Percentiles rank a stretch among this genome's conserved stretches.
Evolutionary conservation across 345 rosid genomes (phyloP).

Genomic region (Salix purpurea): DNA sequence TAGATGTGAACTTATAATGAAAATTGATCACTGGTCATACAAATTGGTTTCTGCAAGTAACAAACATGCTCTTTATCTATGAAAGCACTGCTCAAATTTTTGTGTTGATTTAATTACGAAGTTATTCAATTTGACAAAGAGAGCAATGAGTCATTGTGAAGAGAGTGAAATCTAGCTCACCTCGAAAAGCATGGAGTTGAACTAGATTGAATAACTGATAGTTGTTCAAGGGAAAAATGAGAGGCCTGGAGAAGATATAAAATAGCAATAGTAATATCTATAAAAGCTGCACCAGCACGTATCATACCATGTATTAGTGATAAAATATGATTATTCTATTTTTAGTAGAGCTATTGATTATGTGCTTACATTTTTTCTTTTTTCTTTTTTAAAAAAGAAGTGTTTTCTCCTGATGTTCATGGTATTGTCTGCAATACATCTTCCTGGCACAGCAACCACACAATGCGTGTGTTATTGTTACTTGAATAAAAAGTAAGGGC

Average conservation of each 20-base stretch:
- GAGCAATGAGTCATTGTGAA: neutral
- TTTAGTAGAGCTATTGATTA: neutral
- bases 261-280: neutral
- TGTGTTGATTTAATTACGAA: neutral
- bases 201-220: neutral
- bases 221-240: neutral
- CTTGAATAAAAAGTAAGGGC: neutral
- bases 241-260: neutral
- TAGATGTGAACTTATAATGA: neutral
- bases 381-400: neutral
- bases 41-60: neutral
- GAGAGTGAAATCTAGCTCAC: neutral
- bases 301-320: neutral
- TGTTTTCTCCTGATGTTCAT: neutral
- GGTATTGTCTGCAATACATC: neutral
- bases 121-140: neutral
- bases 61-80: neutral
- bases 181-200: neutral
- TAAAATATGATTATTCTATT: too few relatives aligned
- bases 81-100: neutral
- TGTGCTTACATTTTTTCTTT: neutral
- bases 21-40: neutral
- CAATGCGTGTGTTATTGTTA: neutral
- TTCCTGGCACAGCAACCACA: neutral
- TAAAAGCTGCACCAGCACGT: neutral